A percentile compares a stretch with the other conserved stretches of the same genome.
Conservation (phyloP, 1,139 yeast genomes). For the Scheffersomyces insectosa region DNA sequence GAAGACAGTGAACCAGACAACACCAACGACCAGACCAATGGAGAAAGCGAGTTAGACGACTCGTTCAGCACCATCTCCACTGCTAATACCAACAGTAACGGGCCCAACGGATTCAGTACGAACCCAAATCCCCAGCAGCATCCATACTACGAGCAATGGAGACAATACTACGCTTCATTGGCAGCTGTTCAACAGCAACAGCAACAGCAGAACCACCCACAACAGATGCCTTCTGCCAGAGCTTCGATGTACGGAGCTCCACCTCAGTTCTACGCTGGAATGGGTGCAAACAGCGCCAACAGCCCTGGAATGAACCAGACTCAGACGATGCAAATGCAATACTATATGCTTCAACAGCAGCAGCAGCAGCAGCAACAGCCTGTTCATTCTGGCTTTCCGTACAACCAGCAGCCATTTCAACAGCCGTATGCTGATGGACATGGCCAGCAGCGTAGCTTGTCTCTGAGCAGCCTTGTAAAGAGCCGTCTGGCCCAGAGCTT, state of each 20-base stretch:
- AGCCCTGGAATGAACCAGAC: slow-evolving; percentile 6
- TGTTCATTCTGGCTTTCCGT: not conserved
- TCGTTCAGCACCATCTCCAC: not conserved
- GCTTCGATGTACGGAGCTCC: slow-evolving; percentile 6
- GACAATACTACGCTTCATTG: slow-evolving; percentile 26
- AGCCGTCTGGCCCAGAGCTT: slow-evolving; percentile 1
- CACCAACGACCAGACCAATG: not conserved
- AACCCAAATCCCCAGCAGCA: slow-evolving; percentile 1
- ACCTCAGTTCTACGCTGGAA: slow-evolving; percentile 8
- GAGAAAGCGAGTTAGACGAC: not conserved
- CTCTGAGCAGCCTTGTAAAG: not conserved
- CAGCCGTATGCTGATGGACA: too few species aligned
- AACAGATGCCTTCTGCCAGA: slow-evolving; percentile 12
- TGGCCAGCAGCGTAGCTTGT: not conserved
- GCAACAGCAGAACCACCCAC: slow-evolving; percentile 14
- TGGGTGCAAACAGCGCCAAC: slow-evolving; percentile 5
- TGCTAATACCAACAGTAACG: not conserved
- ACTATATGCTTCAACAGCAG: slow-evolving; percentile 9
- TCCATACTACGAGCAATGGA: slow-evolving; percentile 28
- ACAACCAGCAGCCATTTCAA: slow-evolving; percentile 1
- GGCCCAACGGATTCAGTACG: not conserved
- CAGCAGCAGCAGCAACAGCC: slow-evolving; percentile 4
- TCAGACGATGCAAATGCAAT: slow-evolving; percentile 9
- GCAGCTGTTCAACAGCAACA: slow-evolving; percentile 26
- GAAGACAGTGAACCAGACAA: not conserved